phyloP scores from a whole-genome alignment of 2,329 filamentous ascomycete genomes.

The Beauveria bassiana region DNA sequence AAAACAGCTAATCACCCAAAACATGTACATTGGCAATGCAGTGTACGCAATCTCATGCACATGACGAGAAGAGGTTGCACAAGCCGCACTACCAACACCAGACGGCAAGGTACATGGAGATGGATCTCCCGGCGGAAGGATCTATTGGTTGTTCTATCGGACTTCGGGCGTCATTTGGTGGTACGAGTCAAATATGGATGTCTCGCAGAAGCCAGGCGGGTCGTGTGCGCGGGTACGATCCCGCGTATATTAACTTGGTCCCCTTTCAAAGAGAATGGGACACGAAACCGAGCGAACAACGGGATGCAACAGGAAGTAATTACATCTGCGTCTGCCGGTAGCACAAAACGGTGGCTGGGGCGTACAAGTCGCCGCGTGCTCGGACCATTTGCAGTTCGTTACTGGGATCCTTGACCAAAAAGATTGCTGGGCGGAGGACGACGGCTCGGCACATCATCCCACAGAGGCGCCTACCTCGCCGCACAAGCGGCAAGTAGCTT shows the following conservation, averaged over 20 bases:
- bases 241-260: neutral
- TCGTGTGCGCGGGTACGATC: neutral
- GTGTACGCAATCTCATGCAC: neutral
- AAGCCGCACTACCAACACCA: neutral
- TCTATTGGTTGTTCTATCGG: neutral
- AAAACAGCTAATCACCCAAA: too few species aligned
- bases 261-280: neutral
- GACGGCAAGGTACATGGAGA: neutral
- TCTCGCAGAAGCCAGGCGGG: neutral
- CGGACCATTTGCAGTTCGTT: conserved; percentile 1
- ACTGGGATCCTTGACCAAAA: neutral
- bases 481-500: neutral
- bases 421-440: neutral
- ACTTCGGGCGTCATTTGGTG: neutral
- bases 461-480: neutral
- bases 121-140: neutral
- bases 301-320: neutral
- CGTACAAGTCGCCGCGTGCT: neutral
- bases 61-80: too few species aligned
- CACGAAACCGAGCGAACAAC: neutral
- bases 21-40: neutral
- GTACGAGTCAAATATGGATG: neutral
- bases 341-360: neutral
- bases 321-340: neutral
- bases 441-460: neutral